Base-by-base conservation (phyloP, 495 filamentous ascomycete species). In the Podospora conica region DNA sequence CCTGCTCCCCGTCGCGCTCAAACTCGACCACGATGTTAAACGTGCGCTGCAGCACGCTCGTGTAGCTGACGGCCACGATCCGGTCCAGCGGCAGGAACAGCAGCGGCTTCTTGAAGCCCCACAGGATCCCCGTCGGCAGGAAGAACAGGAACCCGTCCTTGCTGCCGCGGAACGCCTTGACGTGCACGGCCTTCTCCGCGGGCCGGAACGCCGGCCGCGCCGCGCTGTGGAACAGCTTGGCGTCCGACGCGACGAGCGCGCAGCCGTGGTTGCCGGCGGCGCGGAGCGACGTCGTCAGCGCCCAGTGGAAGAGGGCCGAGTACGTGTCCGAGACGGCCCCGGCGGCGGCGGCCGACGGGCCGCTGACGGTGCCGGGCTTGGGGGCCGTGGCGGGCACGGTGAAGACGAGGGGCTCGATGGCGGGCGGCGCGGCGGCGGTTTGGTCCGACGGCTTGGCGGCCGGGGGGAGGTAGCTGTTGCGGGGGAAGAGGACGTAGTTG, bases 131-230 rank as follows among this genome's bases (percentile, higher is more conserved):
- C 22, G 83, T 88, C 54, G 89, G 85, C 8, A 97, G 81, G 73
- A 98, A 90, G 77, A 96, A 98, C 11, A 98, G 82, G 67, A 88
- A 98, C 11, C 95, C 93, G 76, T 98, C 95, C 83, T 98, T 98
- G 70, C 87, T 93, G 1, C 95, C 95, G 53, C 93, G 84, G 80
- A 93, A 93, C 1, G 89, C 93, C 72, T 94, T 97, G 21, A 96
- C 87, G 74, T 96, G 91, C 68, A 90, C 93, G n/a, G 92, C 92
- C 71, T 90, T 91, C 75, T 97, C 95, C 25, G 86, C 86, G 67
- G 96, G 96, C 15, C 93, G 84, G 71, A 96, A 91, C n/a, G 89
- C 80, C 75, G 98, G 91, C 9, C 86, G 83, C 31, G 88, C 82
- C 5, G 86, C 87, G 68, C 89, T 92, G 65, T 87, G 85, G 77